Percentiles rank a stretch among this genome's conserved stretches.
These are phyloP conservation scores for Leptographium wingfieldii DNA, from an alignment of 2,329 filamentous ascomycete species.

Conservation along the genomic window DNA sequence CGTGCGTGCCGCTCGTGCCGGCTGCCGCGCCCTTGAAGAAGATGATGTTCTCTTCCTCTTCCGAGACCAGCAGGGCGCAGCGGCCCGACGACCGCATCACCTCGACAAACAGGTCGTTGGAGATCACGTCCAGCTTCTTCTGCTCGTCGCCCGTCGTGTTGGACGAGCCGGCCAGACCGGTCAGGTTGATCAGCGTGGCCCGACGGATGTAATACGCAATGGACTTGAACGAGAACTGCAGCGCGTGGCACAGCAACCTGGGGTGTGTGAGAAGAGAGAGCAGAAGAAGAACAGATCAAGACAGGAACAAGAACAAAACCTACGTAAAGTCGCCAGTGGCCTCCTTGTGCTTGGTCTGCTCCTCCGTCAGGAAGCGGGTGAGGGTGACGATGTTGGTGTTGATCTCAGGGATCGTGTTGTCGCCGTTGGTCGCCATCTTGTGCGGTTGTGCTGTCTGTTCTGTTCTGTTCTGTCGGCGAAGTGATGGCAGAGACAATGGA, in stretches of 20 bases:
- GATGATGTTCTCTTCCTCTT: slow-evolving; percentile 91
- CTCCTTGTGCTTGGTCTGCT: slow-evolving; percentile 84
- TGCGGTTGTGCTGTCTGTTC: not conserved
- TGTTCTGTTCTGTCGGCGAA: not conserved
- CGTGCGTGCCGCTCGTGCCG: slow-evolving; percentile 41
- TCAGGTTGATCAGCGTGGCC: slow-evolving; percentile 88
- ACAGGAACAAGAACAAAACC: slow-evolving; percentile 19
- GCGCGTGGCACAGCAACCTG: slow-evolving; percentile 88
- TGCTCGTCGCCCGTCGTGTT: slow-evolving; percentile 97
- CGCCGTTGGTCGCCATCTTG: slow-evolving; percentile 19
- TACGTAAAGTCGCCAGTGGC: slow-evolving; percentile 98
- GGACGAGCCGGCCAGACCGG: slow-evolving; percentile 83
- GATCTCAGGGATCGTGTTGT: slow-evolving; percentile 53
- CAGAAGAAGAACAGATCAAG: not conserved
- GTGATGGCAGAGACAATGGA: not conserved
- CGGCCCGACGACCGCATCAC: slow-evolving; percentile 89
- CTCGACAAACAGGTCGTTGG: slow-evolving; percentile 93
- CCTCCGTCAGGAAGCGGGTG: slow-evolving; percentile 90
- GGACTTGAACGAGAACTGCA: slow-evolving; percentile 99
- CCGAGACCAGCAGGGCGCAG: slow-evolving; percentile 86
- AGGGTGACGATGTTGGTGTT: slow-evolving; percentile 95
- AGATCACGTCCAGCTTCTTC: slow-evolving; percentile 99
- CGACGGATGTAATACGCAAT: slow-evolving; percentile 99
- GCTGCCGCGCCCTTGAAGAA: slow-evolving; percentile 48
- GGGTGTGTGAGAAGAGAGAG: not conserved